Percentiles rank a stretch among this genome's conserved stretches.
Conservation (phyloP, 2,329 filamentous ascomycete species). For the Hortaea sp. region DNA sequence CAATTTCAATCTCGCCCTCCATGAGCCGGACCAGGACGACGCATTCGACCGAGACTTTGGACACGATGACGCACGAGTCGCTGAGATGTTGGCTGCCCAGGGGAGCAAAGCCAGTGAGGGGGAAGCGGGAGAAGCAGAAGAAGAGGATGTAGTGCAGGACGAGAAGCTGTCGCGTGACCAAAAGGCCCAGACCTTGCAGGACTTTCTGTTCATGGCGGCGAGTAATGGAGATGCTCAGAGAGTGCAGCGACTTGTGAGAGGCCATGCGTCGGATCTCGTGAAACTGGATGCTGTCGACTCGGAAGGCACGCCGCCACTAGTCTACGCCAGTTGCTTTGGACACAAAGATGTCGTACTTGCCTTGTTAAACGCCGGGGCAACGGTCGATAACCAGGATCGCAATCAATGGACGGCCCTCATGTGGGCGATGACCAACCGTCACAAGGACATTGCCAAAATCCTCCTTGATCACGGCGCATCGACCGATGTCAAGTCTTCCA, state of each 20-base stretch:
- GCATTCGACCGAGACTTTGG: slow-evolving; percentile 38
- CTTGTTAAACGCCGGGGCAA: slow-evolving; percentile 73
- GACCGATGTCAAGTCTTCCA: slow-evolving; percentile 90
- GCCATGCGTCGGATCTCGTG: slow-evolving; percentile 63
- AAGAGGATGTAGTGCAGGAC: slow-evolving; percentile 67
- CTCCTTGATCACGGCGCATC: slow-evolving; percentile 88
- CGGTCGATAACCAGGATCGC: slow-evolving; percentile 86
- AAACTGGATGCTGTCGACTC: slow-evolving; percentile 84
- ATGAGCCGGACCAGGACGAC: slow-evolving; percentile 66
- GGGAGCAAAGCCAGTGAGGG: slow-evolving; percentile 68
- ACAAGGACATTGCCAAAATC: slow-evolving; percentile 90
- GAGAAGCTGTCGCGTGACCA: slow-evolving; percentile 63
- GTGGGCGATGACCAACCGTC: slow-evolving; percentile 99
- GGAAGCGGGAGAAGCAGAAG: slow-evolving; percentile 58
- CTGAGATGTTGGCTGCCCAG: slow-evolving; percentile 86
- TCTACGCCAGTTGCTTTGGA: slow-evolving; percentile 97
- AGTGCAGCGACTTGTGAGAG: slow-evolving; percentile 64
- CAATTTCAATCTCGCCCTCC: slow-evolving; percentile 73
- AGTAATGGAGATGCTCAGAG: slow-evolving; percentile 88
- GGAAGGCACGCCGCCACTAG: slow-evolving; percentile 89
- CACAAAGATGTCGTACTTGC: slow-evolving; percentile 81
- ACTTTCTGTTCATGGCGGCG: slow-evolving; percentile 83
- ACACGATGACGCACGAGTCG: slow-evolving; percentile 67
- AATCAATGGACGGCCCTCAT: slow-evolving; percentile 97
- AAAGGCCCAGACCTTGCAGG: slow-evolving; percentile 75